A percentile compares a stretch with the other conserved stretches of the same genome.
Conservation (phyloP, 1,139 yeast species). For the Kodamaea sp. region DNA sequence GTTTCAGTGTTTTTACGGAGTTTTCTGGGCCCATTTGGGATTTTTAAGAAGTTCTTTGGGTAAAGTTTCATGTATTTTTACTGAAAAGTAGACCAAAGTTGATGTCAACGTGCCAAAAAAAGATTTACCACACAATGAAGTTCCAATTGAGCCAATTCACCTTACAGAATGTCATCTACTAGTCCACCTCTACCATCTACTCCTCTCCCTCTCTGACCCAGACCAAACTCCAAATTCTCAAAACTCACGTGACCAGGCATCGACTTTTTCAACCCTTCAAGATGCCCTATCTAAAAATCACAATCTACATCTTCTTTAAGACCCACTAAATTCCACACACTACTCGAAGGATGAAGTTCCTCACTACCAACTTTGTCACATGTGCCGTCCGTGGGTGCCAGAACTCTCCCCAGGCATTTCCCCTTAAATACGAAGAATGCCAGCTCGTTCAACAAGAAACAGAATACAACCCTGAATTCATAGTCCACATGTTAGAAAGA, state of each 20-base stretch:
- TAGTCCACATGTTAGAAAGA: slow-evolving; percentile 74
- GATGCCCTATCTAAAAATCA: too few relatives aligned
- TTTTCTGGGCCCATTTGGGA: too few relatives aligned
- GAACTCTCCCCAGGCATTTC: slow-evolving; percentile 73
- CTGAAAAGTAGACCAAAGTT: too few relatives aligned
- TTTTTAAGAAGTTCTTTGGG: too few relatives aligned
- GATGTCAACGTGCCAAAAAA: too few relatives aligned
- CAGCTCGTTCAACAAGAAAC: slow-evolving; percentile 74
- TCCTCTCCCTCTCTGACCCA: not conserved
- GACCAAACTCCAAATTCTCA: too few relatives aligned
- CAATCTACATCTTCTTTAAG: not conserved
- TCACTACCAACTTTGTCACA: slow-evolving; percentile 92
- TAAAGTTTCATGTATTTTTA: too few relatives aligned
- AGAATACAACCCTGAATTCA: slow-evolving; percentile 82
- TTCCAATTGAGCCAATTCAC: too few relatives aligned
- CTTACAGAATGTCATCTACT: too few relatives aligned
- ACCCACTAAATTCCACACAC: too few relatives aligned
- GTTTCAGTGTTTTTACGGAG: too few relatives aligned
- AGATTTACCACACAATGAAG: too few relatives aligned
- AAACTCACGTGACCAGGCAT: slow-evolving; percentile 7
- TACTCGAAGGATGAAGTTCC: slow-evolving; percentile 65
- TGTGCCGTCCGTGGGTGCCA: slow-evolving; percentile 89
- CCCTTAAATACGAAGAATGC: slow-evolving; percentile 72
- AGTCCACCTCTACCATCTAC: not conserved
- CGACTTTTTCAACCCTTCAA: slow-evolving; percentile 4